A percentile compares a stretch with the other conserved stretches of the same genome.
Evolutionary conservation across 768 basidiomycete genomes (phyloP).

Genomic region (Hygrocybe coccinea): DNA sequence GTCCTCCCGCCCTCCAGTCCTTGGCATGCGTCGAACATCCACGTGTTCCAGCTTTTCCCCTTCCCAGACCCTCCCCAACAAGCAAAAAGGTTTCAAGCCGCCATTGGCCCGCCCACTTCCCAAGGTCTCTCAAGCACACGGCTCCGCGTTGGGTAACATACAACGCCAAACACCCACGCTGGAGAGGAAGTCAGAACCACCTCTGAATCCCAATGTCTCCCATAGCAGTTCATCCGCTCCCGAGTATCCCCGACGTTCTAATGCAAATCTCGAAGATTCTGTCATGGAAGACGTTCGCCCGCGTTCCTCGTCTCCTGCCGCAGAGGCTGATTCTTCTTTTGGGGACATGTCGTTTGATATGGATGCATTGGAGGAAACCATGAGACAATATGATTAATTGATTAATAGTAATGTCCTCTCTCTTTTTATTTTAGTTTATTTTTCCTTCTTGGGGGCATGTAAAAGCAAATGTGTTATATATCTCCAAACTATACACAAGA

Average conservation of each 20-base stretch:
- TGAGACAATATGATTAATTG: slow-evolving; percentile 30
- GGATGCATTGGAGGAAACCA: slow-evolving; percentile 32
- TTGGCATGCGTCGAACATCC: slow-evolving; percentile 39
- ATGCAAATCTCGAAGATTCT: background rate
- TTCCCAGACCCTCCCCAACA: slow-evolving; percentile 20
- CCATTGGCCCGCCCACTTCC: slow-evolving; percentile 25
- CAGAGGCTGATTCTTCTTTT: slow-evolving; percentile 29
- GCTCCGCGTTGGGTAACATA: background rate
- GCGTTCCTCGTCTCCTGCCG: slow-evolving; percentile 16
- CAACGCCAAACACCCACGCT: background rate
- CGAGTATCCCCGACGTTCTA: background rate
- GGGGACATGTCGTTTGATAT: slow-evolving; percentile 33
- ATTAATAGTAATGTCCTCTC: background rate
- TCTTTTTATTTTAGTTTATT: background rate
- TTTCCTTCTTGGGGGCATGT: background rate
- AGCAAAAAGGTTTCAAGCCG: slow-evolving; percentile 36
- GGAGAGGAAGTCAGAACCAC: background rate
- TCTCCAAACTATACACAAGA: background rate
- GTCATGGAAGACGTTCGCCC: background rate
- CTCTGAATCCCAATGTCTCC: background rate
- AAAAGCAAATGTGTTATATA: background rate
- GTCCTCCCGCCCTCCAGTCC: slow-evolving; percentile 27
- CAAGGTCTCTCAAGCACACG: background rate
- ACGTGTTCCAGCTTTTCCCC: slow-evolving; percentile 14
- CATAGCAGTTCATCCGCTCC: background rate